Percentiles rank a stretch among this genome's conserved stretches.
Evolutionary conservation across 2,329 filamentous ascomycete genomes (phyloP).

Genomic region (Alternaria consortialis): DNA sequence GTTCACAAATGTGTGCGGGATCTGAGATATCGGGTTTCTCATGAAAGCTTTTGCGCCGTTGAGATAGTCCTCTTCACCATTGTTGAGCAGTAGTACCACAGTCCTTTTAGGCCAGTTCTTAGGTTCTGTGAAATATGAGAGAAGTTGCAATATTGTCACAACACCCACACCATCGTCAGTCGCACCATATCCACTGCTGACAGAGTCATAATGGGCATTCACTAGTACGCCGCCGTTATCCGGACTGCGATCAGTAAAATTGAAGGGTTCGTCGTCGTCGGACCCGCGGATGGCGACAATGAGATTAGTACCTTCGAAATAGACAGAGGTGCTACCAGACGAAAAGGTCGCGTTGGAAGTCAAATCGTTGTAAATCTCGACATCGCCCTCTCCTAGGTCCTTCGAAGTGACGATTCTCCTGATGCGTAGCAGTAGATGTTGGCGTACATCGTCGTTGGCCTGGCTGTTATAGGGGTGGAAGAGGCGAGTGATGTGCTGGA

Average conservation of each 20-base stretch:
- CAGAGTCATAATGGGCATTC: constrained; percentile 94
- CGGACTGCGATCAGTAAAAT: constrained; percentile 58
- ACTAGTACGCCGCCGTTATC: constrained; percentile 82
- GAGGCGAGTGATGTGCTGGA: constrained; percentile 75
- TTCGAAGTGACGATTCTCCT: constrained; percentile 73
- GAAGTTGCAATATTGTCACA: constrained; percentile 82
- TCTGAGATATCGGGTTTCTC: constrained; percentile 79
- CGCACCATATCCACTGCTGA: constrained; percentile 89
- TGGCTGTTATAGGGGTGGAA: constrained; percentile 92
- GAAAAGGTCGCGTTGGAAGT: constrained; percentile 80
- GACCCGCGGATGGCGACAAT: constrained; percentile 89
- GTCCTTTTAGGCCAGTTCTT: constrained; percentile 78
- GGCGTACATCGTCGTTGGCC: constrained; percentile 80
- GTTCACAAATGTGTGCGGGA: constrained; percentile 89
- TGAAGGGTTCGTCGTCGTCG: constrained; percentile 78
- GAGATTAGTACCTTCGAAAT: constrained; percentile 93
- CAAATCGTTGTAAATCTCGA: constrained; percentile 80
- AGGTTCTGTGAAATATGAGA: constrained; percentile 80
- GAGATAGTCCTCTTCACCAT: constrained; percentile 92
- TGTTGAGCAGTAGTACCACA: constrained; percentile 88
- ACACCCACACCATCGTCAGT: constrained; percentile 95
- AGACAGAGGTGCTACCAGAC: constrained; percentile 64
- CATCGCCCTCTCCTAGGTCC: constrained; percentile 47
- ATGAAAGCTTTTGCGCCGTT: constrained; percentile 88
- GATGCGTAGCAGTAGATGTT: constrained; percentile 77